Evolutionary conservation across 2,329 filamentous ascomycete species (phyloP), one percentile per base, ranked within the genome.

Genomic region (Pseudogymnoascus sp.): DNA sequence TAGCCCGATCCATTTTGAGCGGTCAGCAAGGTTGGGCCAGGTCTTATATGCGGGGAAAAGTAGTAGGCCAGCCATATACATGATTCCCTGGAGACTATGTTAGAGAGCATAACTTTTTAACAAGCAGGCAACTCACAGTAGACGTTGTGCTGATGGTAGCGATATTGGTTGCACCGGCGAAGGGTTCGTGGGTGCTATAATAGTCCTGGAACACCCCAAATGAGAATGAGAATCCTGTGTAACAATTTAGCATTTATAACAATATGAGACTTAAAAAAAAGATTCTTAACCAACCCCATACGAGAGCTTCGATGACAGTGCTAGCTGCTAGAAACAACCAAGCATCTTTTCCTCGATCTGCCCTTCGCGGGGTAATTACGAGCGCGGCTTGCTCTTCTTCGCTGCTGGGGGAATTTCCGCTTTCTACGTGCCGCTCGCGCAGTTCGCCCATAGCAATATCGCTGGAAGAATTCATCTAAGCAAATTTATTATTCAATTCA

Each of bases 251-350:
- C 23, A 70, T 70, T 46, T 69, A 71, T 2, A 69, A 67, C 12
- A 69, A 68, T 5, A 4, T 68, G 68, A 61, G 70, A 73, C 3
- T 68, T 68, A 14, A 34, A 34, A 69, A 69, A 14, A 59, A 62
- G 25, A 4, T 31, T 28, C 7, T 31, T n/a, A 37, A 65, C 73
- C 66, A 67, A 81, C 81, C 81, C 82, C 81, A 85, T 25, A 83
- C 75, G 16, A 83, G 71, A 23, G 79, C 76, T 64, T 86, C 82
- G 10, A 84, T 75, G 59, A 82, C 70, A 66, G 82, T 83, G 67
- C 79, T 81, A 1, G 75, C 77, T 11, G 75, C 73, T 12, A 84
- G 70, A 61, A 83, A 81, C 1, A 82, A 65, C 78, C 80, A 83
- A 3, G 82, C 81, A 61, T 78, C 76, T 69, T 75, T 79, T 1